phyloP scores from a whole-genome alignment of 345 rosid genomes.

The Hevea brasiliensis region DNA sequence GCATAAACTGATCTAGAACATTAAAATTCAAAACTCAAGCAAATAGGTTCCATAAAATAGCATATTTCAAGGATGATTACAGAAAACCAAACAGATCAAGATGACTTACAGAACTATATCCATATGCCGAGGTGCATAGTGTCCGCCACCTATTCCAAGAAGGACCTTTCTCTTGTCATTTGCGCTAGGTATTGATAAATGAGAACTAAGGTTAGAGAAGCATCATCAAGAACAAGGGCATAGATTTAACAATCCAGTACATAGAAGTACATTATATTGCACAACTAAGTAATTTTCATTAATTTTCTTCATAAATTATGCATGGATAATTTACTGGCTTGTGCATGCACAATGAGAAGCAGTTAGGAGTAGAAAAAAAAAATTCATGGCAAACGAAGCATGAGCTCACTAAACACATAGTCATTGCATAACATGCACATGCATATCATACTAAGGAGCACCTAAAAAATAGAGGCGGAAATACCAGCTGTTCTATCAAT shows the following conservation, averaged over 20 bases:
- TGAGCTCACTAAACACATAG: neutral
- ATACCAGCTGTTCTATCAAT: neutral
- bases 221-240: neutral
- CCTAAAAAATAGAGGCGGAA: neutral
- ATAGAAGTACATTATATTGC: neutral
- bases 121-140: constrained; percentile 92
- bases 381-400: neutral
- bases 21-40: neutral
- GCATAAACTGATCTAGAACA: neutral
- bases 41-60: neutral
- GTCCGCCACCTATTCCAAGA: constrained; percentile 90
- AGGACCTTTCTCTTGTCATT: constrained; percentile 64
- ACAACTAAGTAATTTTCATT: neutral
- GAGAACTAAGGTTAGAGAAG: constrained; percentile 11
- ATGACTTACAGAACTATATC: constrained; percentile 70
- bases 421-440: neutral
- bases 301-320: neutral
- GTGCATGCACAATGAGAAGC: neutral
- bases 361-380: neutral
- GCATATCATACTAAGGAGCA: neutral
- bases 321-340: neutral
- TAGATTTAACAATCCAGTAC: neutral
- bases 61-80: neutral
- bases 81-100: neutral
- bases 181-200: constrained; percentile 38